A percentile compares a stretch with the other conserved stretches of the same genome.
phyloP scores from a whole-genome alignment of 106 monocot species.

The Agapanthus africanus region DNA sequence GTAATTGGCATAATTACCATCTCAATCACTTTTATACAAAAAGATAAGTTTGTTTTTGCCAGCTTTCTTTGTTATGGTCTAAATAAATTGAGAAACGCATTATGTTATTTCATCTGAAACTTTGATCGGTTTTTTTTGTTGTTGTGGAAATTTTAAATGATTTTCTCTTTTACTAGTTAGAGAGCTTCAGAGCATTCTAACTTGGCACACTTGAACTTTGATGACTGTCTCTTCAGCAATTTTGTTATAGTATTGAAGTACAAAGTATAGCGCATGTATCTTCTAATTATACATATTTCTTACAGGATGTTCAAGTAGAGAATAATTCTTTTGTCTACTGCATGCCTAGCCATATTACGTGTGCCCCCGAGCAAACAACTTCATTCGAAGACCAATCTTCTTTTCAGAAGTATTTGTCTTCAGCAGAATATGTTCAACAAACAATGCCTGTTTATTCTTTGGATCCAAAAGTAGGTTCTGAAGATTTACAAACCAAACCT shows the following conservation, averaged over 20 bases:
- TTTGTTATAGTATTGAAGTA: no score
- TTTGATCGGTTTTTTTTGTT: no score
- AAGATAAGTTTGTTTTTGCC: not conserved
- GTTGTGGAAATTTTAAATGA: no score
- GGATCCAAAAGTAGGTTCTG: no score
- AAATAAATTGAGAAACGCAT: not conserved
- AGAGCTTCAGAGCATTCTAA: no score
- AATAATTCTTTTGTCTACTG: not conserved
- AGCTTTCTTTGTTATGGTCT: not conserved
- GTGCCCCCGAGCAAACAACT: not conserved
- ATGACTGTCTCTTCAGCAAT: no score
- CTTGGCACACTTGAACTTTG: no score
- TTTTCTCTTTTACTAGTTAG: no score
- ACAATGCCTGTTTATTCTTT: no score
- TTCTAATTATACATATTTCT: not conserved
- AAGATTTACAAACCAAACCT: no score
- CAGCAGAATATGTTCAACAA: no score
- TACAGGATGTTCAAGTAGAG: not conserved
- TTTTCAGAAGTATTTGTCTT: constrained; percentile 1
- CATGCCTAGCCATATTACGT: not conserved
- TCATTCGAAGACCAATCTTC: not conserved
- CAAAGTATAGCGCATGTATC: no score
- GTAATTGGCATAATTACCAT: not conserved
- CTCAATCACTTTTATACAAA: not conserved
- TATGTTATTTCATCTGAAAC: not conserved